Evolutionary conservation across 1,139 yeast species (phyloP).

Genomic region (Geotrichum phurueaensis): DNA sequence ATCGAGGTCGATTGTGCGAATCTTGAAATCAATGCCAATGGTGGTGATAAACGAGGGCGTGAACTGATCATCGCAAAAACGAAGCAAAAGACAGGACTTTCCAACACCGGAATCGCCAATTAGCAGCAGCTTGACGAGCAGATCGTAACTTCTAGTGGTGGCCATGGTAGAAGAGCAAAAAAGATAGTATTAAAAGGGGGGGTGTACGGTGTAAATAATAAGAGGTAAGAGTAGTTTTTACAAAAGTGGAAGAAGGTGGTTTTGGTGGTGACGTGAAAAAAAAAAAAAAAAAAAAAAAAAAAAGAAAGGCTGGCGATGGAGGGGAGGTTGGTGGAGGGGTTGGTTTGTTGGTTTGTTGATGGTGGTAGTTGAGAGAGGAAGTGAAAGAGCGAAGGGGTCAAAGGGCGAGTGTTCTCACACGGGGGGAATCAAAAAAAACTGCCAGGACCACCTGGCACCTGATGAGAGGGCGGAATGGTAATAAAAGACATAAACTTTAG

Average conservation of each 20-base stretch:
- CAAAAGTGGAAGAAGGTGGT: not conserved
- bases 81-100: constrained; percentile 84
- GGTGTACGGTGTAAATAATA: too few species aligned
- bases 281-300: not conserved
- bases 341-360: too few species aligned
- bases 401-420: too few species aligned
- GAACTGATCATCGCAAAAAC: constrained; percentile 96
- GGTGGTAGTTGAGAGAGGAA: not conserved
- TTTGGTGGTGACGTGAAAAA: not conserved
- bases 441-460: not conserved
- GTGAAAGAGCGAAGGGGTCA: not conserved
- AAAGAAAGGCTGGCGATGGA: not conserved
- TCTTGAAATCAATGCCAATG: constrained; percentile 95
- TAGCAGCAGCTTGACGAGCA: constrained; percentile 85
- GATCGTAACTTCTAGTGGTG: constrained; percentile 74
- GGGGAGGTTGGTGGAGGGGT: constrained; percentile 1
- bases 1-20: constrained; percentile 89
- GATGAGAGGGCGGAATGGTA: not conserved
- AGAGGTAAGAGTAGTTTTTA: not conserved
- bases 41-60: constrained; percentile 95
- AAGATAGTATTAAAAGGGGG: not conserved
- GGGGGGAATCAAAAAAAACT: not conserved
- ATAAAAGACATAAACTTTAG: not conserved
- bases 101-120: constrained; percentile 97
- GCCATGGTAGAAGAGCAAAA: constrained; percentile 26